A percentile compares a stretch with the other conserved stretches of the same genome.
phyloP scores from a whole-genome alignment of 1,139 yeast genomes.

The Geotrichum bryndzae region DNA sequence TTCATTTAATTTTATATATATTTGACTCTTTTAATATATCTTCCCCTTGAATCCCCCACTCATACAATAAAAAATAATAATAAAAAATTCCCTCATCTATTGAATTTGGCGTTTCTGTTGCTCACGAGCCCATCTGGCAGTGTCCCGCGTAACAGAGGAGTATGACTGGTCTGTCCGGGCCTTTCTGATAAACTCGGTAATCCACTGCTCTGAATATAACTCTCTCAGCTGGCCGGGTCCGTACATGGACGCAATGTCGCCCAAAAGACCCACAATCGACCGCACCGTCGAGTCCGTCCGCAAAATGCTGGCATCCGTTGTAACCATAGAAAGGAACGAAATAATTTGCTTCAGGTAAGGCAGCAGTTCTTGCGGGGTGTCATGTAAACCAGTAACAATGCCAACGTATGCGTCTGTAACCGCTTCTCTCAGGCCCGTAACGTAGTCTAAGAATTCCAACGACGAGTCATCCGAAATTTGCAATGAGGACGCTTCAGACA shows the following conservation, averaged over 20 bases:
- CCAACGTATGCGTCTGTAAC: constrained; percentile 94
- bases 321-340: constrained; percentile 56
- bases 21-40: neutral
- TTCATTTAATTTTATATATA: neutral
- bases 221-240: constrained; percentile 71
- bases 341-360: constrained; percentile 67
- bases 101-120: constrained; percentile 58
- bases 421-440: constrained; percentile 68
- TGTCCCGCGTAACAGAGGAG: constrained; percentile 65
- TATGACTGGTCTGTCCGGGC: constrained; percentile 61
- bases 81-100: constrained; percentile 3
- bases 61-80: neutral
- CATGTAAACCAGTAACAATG: constrained; percentile 78
- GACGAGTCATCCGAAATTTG: constrained; percentile 45
- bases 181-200: constrained; percentile 65
- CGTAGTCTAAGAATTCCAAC: constrained; percentile 72
- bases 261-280: constrained; percentile 80
- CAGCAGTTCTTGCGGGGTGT: constrained; percentile 56
- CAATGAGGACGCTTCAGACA: constrained; percentile 51
- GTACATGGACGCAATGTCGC: constrained; percentile 86
- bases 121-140: constrained; percentile 96
- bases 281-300: constrained; percentile 63
- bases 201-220: constrained; percentile 68
- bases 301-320: constrained; percentile 53
- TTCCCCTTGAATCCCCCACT: neutral